A percentile compares a stretch with the other conserved stretches of the same genome.
These are phyloP conservation scores for Dothideomycetes sp. DNA, from an alignment of 2,329 filamentous ascomycete genomes.

Conservation along the genomic window DNA sequence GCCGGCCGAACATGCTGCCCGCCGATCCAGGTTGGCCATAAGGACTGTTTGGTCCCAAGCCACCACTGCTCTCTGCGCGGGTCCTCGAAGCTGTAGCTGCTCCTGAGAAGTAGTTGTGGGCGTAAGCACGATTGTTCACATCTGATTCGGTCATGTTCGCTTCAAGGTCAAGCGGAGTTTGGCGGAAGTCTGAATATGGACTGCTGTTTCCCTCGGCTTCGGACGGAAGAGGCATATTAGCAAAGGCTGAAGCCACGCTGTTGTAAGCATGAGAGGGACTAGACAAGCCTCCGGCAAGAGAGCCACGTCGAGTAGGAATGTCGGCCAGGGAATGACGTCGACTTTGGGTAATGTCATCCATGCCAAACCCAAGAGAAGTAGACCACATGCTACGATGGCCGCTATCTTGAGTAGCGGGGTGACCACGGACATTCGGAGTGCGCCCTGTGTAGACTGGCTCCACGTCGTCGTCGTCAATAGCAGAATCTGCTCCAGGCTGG, in stretches of 20 bases:
- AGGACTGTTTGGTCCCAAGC: constrained; percentile 17
- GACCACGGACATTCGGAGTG: constrained; percentile 4
- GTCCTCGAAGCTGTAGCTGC: constrained; percentile 14
- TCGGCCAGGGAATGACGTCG: constrained; percentile 68
- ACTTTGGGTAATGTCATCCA: constrained; percentile 59
- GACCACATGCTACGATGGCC: constrained; percentile 9
- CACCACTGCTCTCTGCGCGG: constrained; percentile 20
- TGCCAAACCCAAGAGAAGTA: constrained; percentile 11
- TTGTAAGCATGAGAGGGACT: neutral
- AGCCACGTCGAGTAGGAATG: constrained; percentile 29
- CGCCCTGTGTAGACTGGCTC: neutral
- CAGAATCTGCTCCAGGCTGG: constrained; percentile 3
- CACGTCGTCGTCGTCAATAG: constrained; percentile 8
- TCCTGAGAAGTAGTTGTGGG: constrained; percentile 17
- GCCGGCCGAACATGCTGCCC: constrained; percentile 24
- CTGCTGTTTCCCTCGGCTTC: constrained; percentile 2
- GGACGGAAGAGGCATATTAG: neutral
- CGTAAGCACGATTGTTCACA: constrained; percentile 15
- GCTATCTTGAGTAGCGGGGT: constrained; percentile 47
- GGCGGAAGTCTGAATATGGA: constrained; percentile 1
- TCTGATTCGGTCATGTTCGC: constrained; percentile 12
- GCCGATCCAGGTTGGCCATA: constrained; percentile 5
- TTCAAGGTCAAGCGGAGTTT: neutral
- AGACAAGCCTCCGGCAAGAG: constrained; percentile 20
- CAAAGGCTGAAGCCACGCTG: constrained; percentile 1